A percentile compares a stretch with the other conserved stretches of the same genome.
Conservation (phyloP, 2,329 filamentous ascomycete genomes). For the Ampelomyces quisqualis region DNA sequence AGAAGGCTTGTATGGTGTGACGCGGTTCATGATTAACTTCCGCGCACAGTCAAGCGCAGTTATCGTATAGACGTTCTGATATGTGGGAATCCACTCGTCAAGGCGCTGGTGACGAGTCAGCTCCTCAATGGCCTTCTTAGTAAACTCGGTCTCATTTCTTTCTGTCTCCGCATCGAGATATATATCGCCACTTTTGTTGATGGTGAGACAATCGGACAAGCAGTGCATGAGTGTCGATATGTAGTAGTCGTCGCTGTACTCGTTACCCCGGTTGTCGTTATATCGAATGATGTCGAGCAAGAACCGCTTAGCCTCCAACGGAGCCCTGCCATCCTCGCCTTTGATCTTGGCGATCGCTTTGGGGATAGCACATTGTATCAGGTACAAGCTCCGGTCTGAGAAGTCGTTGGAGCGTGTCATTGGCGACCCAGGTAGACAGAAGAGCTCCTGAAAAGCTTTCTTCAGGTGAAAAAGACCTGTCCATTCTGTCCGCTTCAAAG, state of each 20-base stretch:
- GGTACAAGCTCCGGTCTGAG: constrained; percentile 78
- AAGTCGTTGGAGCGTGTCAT: constrained; percentile 92
- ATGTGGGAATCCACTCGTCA: constrained; percentile 67
- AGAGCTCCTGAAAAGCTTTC: constrained; percentile 83
- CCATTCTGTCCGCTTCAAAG: constrained; percentile 59
- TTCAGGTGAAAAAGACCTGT: constrained; percentile 82
- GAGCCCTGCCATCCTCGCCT: constrained; percentile 73
- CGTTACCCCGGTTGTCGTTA: constrained; percentile 92
- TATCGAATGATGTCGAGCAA: constrained; percentile 85
- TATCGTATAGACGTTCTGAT: constrained; percentile 63
- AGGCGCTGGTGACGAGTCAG: constrained; percentile 64
- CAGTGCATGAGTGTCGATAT: constrained; percentile 74
- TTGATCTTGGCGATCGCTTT: constrained; percentile 77
- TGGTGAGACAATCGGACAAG: constrained; percentile 56
- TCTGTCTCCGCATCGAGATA: constrained; percentile 51
- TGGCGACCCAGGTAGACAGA: constrained; percentile 74
- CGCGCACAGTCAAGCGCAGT: constrained; percentile 62
- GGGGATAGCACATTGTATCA: constrained; percentile 80
- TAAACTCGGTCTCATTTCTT: constrained; percentile 55
- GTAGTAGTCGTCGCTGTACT: constrained; percentile 87
- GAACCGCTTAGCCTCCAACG: constrained; percentile 75
- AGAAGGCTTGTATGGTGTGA: constrained; percentile 54
- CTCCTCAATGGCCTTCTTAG: constrained; percentile 59
- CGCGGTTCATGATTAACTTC: constrained; percentile 55
- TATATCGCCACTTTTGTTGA: constrained; percentile 26